Evolutionary conservation across 805 yeast species (phyloP).

Genomic region (Suhomyces faveliae): DNA sequence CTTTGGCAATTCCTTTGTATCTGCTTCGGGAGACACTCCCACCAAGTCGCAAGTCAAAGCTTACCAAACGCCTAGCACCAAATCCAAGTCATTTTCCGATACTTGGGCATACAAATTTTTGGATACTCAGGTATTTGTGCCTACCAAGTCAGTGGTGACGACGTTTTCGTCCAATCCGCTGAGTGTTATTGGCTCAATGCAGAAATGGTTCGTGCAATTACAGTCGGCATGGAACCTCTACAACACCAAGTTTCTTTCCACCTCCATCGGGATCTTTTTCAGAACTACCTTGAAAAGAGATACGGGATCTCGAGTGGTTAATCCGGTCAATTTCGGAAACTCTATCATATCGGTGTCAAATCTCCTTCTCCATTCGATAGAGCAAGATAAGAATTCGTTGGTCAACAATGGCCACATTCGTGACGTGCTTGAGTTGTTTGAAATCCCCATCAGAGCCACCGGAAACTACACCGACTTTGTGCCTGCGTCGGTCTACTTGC

Average conservation of each 20-base stretch:
- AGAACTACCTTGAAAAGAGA: conserved; percentile 47
- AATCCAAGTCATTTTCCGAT: neutral
- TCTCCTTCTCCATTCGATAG: conserved; percentile 56
- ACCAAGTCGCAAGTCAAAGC: neutral
- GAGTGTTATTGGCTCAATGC: neutral
- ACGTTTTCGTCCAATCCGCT: neutral
- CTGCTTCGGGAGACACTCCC: conserved; percentile 2
- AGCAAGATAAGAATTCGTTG: conserved; percentile 59
- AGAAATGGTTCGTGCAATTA: neutral
- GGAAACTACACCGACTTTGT: conserved; percentile 34
- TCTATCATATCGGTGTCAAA: conserved; percentile 61
- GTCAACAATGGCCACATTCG: conserved; percentile 53
- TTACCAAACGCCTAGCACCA: neutral
- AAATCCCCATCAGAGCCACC: conserved; percentile 51
- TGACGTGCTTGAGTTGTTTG: conserved; percentile 58
- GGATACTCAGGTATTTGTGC: conserved; percentile 14
- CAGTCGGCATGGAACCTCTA: conserved; percentile 13
- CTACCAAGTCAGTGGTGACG: conserved; percentile 10
- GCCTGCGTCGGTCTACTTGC: conserved; percentile 50
- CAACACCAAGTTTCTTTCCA: conserved; percentile 26
- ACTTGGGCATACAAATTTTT: conserved; percentile 7
- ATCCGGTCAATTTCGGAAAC: conserved; percentile 59
- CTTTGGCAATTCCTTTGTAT: conserved; percentile 36
- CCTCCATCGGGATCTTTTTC: conserved; percentile 37
- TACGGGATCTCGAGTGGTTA: conserved; percentile 58